A percentile compares a stretch with the other conserved stretches of the same genome.
Conservation (phyloP, 2,329 filamentous ascomycete species). For the Colletotrichum horii region DNA sequence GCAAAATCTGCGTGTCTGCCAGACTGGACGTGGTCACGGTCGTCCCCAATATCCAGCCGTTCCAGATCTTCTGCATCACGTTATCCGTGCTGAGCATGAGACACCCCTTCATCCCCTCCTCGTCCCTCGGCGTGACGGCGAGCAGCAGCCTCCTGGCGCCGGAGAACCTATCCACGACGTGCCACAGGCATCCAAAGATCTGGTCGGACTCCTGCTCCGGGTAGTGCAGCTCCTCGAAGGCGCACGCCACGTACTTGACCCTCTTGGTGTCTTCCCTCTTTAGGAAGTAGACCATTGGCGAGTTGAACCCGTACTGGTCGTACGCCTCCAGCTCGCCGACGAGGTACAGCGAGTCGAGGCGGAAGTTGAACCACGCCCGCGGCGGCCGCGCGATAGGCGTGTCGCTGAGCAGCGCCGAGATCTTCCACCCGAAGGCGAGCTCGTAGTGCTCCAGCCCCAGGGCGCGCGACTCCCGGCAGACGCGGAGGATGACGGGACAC, state of each 20-base stretch:
- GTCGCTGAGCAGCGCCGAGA: slow-evolving; percentile 43
- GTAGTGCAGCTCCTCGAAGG: slow-evolving; percentile 49
- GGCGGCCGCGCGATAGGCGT: slow-evolving; percentile 39
- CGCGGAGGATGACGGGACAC: slow-evolving; percentile 48
- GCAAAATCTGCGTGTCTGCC: slow-evolving; percentile 47
- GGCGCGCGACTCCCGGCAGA: slow-evolving; percentile 47
- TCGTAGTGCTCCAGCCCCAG: slow-evolving; percentile 50
- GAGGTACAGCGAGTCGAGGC: slow-evolving; percentile 50
- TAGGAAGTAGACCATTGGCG: slow-evolving; percentile 55
- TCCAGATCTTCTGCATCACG: slow-evolving; percentile 54
- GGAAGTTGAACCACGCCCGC: slow-evolving; percentile 54
- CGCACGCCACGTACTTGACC: slow-evolving; percentile 48
- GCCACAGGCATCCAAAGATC: slow-evolving; percentile 53
- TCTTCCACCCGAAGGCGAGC: slow-evolving; percentile 51
- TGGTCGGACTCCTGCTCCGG: slow-evolving; percentile 46
- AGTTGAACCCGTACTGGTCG: slow-evolving; percentile 50
- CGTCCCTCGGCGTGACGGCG: slow-evolving; percentile 44
- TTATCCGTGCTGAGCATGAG: slow-evolving; percentile 38
- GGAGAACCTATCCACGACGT: slow-evolving; percentile 51
- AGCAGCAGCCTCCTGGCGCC: slow-evolving; percentile 40
- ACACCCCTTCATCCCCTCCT: slow-evolving; percentile 31
- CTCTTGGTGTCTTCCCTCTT: slow-evolving; percentile 45
- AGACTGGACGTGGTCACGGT: slow-evolving; percentile 42
- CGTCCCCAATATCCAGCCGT: slow-evolving; percentile 48
- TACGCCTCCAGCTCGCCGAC: slow-evolving; percentile 53